A percentile compares a stretch with the other conserved stretches of the same genome.
These are phyloP conservation scores for Linnemannia hyalina DNA, from an alignment of 192 early-diverging fungal species.

Conservation along the genomic window DNA sequence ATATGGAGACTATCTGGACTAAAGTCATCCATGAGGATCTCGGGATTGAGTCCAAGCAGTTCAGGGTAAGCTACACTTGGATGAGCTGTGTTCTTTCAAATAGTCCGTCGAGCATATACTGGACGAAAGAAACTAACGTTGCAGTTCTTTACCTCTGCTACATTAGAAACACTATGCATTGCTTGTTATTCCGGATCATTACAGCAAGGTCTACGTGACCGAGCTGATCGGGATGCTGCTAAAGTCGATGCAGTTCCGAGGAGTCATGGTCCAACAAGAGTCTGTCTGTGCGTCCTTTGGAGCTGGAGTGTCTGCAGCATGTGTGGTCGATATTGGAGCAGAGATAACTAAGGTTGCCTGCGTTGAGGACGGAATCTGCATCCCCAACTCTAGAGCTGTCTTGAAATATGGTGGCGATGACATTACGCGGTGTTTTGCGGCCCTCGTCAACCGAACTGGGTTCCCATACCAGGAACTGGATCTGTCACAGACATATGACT, in stretches of 20 bases:
- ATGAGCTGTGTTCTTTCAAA: neutral
- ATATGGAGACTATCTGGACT: slow-evolving; percentile 87
- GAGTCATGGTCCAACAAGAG: slow-evolving; percentile 83
- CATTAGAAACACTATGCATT: slow-evolving; percentile 72
- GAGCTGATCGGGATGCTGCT: slow-evolving; percentile 78
- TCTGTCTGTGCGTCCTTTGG: slow-evolving; percentile 88
- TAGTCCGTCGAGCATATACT: neutral
- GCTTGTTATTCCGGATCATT: slow-evolving; percentile 87
- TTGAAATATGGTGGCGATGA: slow-evolving; percentile 91
- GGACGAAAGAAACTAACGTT: neutral
- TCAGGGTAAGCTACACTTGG: slow-evolving; percentile 54
- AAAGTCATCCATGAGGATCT: slow-evolving; percentile 77
- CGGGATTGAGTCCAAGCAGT: slow-evolving; percentile 69
- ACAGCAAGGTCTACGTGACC: slow-evolving; percentile 71
- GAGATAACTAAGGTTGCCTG: slow-evolving; percentile 88
- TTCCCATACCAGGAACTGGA: slow-evolving; percentile 84
- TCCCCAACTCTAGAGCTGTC: slow-evolving; percentile 74
- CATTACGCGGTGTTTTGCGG: slow-evolving; percentile 80
- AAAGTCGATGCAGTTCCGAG: slow-evolving; percentile 81
- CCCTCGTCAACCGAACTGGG: slow-evolving; percentile 70
- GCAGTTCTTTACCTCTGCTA: neutral
- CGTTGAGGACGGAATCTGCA: slow-evolving; percentile 87
- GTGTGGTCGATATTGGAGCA: slow-evolving; percentile 93
- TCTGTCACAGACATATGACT: slow-evolving; percentile 75
- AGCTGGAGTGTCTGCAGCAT: slow-evolving; percentile 86